Percentiles rank a stretch among this genome's conserved stretches.
These are phyloP conservation scores for Zygoascus bituminiphila DNA, from an alignment of 805 yeast species.

Conservation along the genomic window DNA sequence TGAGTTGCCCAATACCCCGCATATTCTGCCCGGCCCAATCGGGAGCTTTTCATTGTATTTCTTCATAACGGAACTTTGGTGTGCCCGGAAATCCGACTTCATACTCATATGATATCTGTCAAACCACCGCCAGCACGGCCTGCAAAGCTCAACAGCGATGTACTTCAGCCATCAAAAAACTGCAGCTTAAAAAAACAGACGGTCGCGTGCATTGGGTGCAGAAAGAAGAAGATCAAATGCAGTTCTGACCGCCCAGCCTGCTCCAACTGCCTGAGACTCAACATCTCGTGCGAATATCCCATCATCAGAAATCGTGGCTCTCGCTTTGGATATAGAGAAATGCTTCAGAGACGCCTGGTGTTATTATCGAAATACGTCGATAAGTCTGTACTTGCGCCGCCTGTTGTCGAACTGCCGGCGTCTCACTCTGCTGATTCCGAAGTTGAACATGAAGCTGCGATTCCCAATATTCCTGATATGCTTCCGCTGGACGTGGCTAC, in stretches of 20 bases:
- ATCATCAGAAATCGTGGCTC: conserved; percentile 30
- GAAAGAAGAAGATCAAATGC: conserved; percentile 32
- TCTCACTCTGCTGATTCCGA: neutral
- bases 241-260: conserved; percentile 32
- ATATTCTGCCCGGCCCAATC: no score
- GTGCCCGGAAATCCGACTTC: neutral
- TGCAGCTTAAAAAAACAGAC: conserved; percentile 22
- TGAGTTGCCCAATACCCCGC: no score
- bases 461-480: neutral
- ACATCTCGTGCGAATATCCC: conserved; percentile 30
- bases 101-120: neutral
- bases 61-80: no score
- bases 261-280: conserved; percentile 26
- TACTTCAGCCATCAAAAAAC: conserved; percentile 4
- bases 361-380: conserved; percentile 13
- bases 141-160: neutral
- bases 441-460: neutral
- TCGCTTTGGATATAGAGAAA: conserved; percentile 28
- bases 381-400: neutral
- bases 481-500: neutral
- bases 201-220: conserved; percentile 29
- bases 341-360: conserved; percentile 21
- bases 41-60: no score
- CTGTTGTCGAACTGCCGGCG: neutral
- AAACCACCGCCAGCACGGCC: neutral